Base-by-base conservation (phyloP, 768 basidiomycete species). In the Lanmaoa pseudosensibilis region DNA sequence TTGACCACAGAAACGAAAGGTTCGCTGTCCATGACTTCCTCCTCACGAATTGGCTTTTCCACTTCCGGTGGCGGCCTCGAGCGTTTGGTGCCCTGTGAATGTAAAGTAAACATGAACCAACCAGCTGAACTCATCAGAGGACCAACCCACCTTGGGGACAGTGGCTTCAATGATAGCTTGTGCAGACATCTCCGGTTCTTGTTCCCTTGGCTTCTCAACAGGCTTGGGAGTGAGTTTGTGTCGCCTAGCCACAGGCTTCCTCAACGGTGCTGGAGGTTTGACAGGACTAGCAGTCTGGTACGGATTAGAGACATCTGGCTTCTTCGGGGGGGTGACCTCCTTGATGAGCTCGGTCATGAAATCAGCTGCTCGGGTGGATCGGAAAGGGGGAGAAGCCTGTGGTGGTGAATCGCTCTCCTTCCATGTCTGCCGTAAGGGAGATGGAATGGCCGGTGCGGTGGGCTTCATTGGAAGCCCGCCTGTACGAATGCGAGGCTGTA, bases 141-240 rank as follows among this genome's bases (percentile, higher is more conserved):
- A 40, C 8, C 19, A 27, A 70, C 80, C 55, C 56, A 84, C 85
- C 78, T 84, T 88, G 15, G 90, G 90, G 13, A 91, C 65, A 2
- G 89, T 90, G 3, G 88, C 87, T 71, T 90, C 87, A 44, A 92
- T 87, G 48, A 89, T 86, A 37, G 82, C 83, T 59, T 87, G 87
- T 2, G 85, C 80, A 36, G 84, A 82, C 47, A 76, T 25, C 52
- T 69, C 68, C 2, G 60, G 58, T 27, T 66, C 70, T 56, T 58
- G 70, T 57, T 65, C 71, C 51, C 58, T 64, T 36, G 69, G 64
- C 38, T 70, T 71, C 58, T 67, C 69, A 33, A 56, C 52, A 7
- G 78, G 72, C 59, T 78, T 80, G 12, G 75, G 66, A 25, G 50
- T 23, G 16, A 60, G 46, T 52, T 57, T 69, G 30, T 75, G 60